phyloP scores from a whole-genome alignment of 169 alveolate genomes.

The Cryptosporidium andersoni region DNA sequence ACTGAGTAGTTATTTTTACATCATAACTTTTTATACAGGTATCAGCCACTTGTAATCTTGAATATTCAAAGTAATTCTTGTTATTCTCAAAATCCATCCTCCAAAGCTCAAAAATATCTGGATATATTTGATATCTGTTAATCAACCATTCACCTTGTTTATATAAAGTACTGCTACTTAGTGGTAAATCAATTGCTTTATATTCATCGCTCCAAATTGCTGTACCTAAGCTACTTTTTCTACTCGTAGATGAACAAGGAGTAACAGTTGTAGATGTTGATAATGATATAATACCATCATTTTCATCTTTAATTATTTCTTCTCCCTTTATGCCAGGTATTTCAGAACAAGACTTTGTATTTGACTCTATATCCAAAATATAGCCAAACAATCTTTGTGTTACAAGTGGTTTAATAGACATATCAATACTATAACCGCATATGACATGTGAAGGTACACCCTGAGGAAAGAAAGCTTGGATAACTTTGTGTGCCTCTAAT shows the following conservation, averaged over 20 bases:
- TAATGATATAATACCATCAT: background rate
- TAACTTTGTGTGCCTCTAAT: conserved; percentile 37
- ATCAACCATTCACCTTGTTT: no score
- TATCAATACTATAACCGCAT: conserved; percentile 33
- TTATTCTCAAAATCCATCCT: conserved; percentile 10
- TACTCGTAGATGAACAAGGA: background rate
- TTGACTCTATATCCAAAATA: conserved; percentile 1
- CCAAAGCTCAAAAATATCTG: conserved; percentile 65
- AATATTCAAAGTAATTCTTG: background rate
- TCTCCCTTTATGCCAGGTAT: background rate
- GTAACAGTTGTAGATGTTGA: background rate
- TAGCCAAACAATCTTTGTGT: conserved; percentile 44
- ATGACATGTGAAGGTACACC: conserved; percentile 53
- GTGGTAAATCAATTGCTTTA: no score
- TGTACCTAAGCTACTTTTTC: background rate
- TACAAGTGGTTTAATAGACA: conserved; percentile 42
- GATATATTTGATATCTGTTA: conserved; percentile 25
- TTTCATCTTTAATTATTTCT: background rate
- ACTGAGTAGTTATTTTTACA: no score
- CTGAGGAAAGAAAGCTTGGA: conserved; percentile 52
- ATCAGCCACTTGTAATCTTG: no score
- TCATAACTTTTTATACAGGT: no score
- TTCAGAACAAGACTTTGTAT: conserved; percentile 5
- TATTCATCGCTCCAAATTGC: no score
- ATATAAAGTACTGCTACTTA: no score